phyloP scores from a whole-genome alignment of 768 basidiomycete genomes.

The Lactarius indigo region DNA sequence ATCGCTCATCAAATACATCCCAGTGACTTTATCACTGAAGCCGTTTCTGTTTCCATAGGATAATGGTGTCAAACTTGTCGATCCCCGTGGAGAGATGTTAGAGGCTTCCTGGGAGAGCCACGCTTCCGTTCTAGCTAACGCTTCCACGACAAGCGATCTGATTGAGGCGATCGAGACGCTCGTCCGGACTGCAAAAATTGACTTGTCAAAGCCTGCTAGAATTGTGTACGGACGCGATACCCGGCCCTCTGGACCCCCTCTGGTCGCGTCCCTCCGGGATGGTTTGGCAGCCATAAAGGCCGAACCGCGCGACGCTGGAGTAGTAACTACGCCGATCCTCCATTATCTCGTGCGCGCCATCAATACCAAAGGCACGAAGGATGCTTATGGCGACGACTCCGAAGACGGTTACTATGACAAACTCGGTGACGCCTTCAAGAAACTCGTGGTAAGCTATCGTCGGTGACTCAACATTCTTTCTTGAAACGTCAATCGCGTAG shows the following conservation, averaged over 20 bases:
- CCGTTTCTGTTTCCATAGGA: slow-evolving; percentile 51
- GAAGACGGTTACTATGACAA: slow-evolving; percentile 83
- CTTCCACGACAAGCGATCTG: slow-evolving; percentile 69
- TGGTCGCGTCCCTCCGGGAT: slow-evolving; percentile 76
- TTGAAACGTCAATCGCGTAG: slow-evolving; percentile 35
- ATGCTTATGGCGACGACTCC: slow-evolving; percentile 76
- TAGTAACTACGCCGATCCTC: slow-evolving; percentile 91
- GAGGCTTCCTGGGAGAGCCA: slow-evolving; percentile 88
- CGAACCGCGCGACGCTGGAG: slow-evolving; percentile 67
- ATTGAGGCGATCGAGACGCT: slow-evolving; percentile 58
- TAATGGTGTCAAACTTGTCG: slow-evolving; percentile 98
- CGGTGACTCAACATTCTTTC: slow-evolving; percentile 3
- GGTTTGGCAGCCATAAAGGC: slow-evolving; percentile 75
- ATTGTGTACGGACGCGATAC: slow-evolving; percentile 95
- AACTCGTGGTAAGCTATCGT: slow-evolving; percentile 65
- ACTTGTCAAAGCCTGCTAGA: slow-evolving; percentile 69
- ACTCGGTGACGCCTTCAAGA: slow-evolving; percentile 78
- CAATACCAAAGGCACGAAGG: slow-evolving; percentile 79
- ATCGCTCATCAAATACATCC: background rate
- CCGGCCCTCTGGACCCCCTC: slow-evolving; percentile 75
- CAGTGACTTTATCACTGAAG: slow-evolving; percentile 8
- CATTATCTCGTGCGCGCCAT: slow-evolving; percentile 91
- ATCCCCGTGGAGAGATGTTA: slow-evolving; percentile 97
- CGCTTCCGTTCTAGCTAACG: slow-evolving; percentile 86
- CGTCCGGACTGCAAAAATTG: slow-evolving; percentile 64